Evolutionary conservation across 2,329 filamentous ascomycete genomes (phyloP).

Genomic region (Sporothrix dimorphospora): DNA sequence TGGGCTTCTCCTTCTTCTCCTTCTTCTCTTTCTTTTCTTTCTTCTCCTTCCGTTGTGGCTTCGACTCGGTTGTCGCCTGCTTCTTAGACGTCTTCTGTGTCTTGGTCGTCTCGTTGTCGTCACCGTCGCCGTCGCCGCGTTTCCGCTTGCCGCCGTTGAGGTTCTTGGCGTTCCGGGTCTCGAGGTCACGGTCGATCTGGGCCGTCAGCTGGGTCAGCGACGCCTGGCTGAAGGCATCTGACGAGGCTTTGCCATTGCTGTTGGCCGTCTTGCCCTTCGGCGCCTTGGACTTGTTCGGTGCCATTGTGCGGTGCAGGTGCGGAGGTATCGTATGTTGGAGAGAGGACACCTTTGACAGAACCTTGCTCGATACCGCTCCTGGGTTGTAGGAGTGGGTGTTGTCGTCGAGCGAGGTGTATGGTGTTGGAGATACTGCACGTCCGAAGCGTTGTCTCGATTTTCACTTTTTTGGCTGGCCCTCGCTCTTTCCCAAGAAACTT

Average conservation of each 20-base stretch:
- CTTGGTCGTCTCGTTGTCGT: constrained; percentile 23
- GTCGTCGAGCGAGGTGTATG: neutral
- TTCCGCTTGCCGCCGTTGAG: constrained; percentile 36
- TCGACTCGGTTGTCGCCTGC: constrained; percentile 37
- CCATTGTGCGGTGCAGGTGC: constrained; percentile 31
- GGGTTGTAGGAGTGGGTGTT: neutral
- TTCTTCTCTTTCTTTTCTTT: neutral
- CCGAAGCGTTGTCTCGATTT: neutral
- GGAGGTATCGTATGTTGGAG: no score
- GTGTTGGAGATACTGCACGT: neutral
- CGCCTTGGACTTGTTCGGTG: constrained; percentile 39
- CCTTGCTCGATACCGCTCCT: constrained; percentile 1
- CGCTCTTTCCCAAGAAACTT: constrained; percentile 24
- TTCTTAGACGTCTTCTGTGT: constrained; percentile 45
- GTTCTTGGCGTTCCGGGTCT: constrained; percentile 41
- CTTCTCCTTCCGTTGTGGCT: neutral
- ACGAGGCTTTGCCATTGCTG: constrained; percentile 24
- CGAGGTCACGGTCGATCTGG: constrained; percentile 59
- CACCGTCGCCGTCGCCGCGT: constrained; percentile 28
- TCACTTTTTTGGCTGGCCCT: neutral
- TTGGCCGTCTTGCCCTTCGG: constrained; percentile 39
- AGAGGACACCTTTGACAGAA: neutral
- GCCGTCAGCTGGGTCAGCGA: constrained; percentile 58
- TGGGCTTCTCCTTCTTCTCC: neutral
- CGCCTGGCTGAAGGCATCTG: constrained; percentile 51